phyloP scores from a whole-genome alignment of 805 yeast genomes.

The Saccharomycopsis microspora region DNA sequence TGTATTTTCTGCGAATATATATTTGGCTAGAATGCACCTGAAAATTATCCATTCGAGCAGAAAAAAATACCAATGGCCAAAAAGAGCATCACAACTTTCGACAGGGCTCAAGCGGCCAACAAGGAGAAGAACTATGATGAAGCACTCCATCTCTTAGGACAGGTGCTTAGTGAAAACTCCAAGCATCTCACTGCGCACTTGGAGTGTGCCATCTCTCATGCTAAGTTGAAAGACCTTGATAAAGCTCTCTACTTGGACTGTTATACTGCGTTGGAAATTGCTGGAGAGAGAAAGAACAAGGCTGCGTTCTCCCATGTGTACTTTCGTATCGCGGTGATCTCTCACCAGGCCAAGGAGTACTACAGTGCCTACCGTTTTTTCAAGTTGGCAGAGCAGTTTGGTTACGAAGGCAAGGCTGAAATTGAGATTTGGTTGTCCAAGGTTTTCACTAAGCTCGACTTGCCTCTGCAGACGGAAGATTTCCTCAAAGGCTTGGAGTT shows the following conservation, averaged over 20 bases:
- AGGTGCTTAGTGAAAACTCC: conserved; percentile 32
- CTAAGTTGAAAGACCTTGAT: conserved; percentile 35
- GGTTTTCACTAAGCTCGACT: conserved; percentile 5
- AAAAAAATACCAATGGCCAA: no score
- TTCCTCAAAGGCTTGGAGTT: conserved; percentile 4
- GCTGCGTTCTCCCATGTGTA: conserved; percentile 35
- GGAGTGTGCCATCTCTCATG: conserved; percentile 38
- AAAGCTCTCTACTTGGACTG: conserved; percentile 34
- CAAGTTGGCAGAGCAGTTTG: conserved; percentile 29
- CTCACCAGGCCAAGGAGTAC: conserved; percentile 33
- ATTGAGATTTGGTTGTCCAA: conserved; percentile 33
- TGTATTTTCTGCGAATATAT: no score
- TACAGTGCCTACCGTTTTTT: conserved; percentile 31
- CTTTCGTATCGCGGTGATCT: conserved; percentile 37
- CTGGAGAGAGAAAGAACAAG: conserved; percentile 35
- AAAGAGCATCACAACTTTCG: conserved; percentile 25
- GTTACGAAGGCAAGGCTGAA: conserved; percentile 32
- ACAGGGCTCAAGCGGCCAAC: conserved; percentile 32
- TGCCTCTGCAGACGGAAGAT: neutral
- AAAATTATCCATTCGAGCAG: no score
- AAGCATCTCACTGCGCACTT: conserved; percentile 35
- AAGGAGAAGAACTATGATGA: conserved; percentile 33
- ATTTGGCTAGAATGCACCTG: no score
- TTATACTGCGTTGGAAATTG: conserved; percentile 32
- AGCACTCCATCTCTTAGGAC: conserved; percentile 32